These are phyloP conservation scores for Chaetothyriales sp. DNA, from an alignment of 2,329 filamentous ascomycete species.

Conservation along the genomic window DNA sequence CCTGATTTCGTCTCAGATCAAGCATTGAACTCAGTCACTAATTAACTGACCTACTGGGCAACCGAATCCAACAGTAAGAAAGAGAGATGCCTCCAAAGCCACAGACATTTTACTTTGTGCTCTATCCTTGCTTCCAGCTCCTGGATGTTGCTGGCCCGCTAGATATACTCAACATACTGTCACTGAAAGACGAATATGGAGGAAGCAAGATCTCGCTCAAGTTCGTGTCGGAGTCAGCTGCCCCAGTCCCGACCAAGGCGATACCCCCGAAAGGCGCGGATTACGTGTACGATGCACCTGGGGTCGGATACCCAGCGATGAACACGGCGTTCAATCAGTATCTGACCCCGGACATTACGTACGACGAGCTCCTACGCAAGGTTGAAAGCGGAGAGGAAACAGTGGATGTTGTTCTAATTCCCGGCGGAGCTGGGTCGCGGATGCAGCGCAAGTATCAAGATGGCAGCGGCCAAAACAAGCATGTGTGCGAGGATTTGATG, in stretches of 20 bases:
- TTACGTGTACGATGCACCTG: conserved; percentile 12
- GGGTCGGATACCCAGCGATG: conserved; percentile 12
- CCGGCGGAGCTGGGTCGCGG: conserved; percentile 44
- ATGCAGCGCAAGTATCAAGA: conserved; percentile 10
- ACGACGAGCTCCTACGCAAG: conserved; percentile 4
- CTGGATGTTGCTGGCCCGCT: conserved; percentile 35
- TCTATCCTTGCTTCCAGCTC: conserved; percentile 32
- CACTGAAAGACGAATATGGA: conserved; percentile 13
- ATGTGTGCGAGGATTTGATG: neutral
- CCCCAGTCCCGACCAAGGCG: conserved; percentile 22
- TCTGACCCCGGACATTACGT: conserved; percentile 40
- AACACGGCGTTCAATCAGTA: conserved; percentile 22
- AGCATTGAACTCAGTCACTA: too few species aligned
- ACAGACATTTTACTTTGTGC: conserved; percentile 5
- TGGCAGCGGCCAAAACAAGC: neutral
- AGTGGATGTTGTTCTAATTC: conserved; percentile 52
- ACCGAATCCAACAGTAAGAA: too few species aligned
- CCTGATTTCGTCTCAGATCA: too few species aligned
- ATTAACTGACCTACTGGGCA: too few species aligned
- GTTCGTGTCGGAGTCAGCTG: conserved; percentile 20
- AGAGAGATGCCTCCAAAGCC: neutral
- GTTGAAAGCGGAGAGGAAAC: conserved; percentile 21
- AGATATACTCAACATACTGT: conserved; percentile 30
- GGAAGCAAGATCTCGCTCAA: conserved; percentile 19
- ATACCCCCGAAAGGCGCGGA: conserved; percentile 6